Base-by-base conservation (phyloP, 768 basidiomycete genomes). In the Dioszegia crocea region DNA sequence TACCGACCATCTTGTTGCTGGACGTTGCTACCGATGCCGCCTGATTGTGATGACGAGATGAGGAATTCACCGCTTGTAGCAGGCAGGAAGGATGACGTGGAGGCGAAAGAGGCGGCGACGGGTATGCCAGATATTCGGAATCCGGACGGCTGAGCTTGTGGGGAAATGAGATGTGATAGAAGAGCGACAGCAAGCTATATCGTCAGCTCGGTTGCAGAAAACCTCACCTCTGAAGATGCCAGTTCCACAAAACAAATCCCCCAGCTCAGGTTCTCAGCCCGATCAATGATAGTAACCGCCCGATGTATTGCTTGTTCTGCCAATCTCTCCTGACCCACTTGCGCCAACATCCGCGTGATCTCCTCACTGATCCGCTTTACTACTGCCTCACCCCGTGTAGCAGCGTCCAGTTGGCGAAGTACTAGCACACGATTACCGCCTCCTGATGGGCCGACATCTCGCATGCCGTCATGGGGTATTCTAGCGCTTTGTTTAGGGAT, bases 241-340 rank as follows among this genome's bases (percentile, higher is more conserved):
- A 97, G 90, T 69, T 97, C 92, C 10, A 96, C 88, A 71, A 99
- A 98, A 0, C 88, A 86, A 73, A 93, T 94, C 11, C 96, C 90
- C 82, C 89, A 92, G 75, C 90, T 90, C 4, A 87, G 86, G 80
- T 88, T 82, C 0, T 89, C 89, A 5, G 19, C 55, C 70, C 88
- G 87, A 78, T 98, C 92, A 75, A 90, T 89, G 77, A 94, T 86
- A 53, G 94, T 81, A 31, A 93, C 81, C 57, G 98, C 87, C 48
- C 92, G 82, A 65, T 84, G 85, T 85, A 97, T 89, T 27, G 90
- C 89, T 73, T 85, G 86, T 41, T 87, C 88, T 21, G 88, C 91
- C 53, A 88, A 84, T 75, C 84, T 85, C 19, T 70, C 63, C 61
- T 54, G 36, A 17, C 64, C 51, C 48, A 44, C 5, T 52, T 51